phyloP scores from a whole-genome alignment of 768 basidiomycete species.

The Grammothele lineata region DNA sequence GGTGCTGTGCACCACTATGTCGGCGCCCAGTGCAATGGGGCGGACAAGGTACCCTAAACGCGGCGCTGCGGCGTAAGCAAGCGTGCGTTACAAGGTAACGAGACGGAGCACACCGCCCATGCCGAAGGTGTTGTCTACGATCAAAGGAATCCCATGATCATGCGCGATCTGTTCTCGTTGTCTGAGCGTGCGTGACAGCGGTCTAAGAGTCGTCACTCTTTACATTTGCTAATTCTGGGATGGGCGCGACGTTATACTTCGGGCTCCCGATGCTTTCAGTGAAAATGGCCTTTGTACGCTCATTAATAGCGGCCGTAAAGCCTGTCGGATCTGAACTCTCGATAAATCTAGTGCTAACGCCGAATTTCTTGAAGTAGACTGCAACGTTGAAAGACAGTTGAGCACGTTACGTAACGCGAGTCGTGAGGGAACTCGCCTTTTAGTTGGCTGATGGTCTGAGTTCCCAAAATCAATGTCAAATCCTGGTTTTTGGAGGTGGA shows the following conservation, averaged over 20 bases:
- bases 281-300: conserved; percentile 72
- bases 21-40: conserved; percentile 72
- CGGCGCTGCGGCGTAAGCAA: not conserved
- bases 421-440: conserved; percentile 43
- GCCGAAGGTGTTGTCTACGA: conserved; percentile 81
- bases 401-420: not conserved
- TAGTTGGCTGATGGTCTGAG: conserved; percentile 66
- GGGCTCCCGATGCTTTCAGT: conserved; percentile 80
- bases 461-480: too few relatives aligned
- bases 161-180: conserved; percentile 55
- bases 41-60: conserved; percentile 49
- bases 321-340: conserved; percentile 48
- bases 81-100: not conserved
- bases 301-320: conserved; percentile 67
- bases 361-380: conserved; percentile 69
- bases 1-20: conserved; percentile 74
- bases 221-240: conserved; percentile 69
- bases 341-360: conserved; percentile 67
- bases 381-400: not conserved
- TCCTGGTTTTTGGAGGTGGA: not conserved
- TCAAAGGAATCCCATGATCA: conserved; percentile 64
- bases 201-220: too few relatives aligned
- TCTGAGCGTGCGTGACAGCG: not conserved
- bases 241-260: conserved; percentile 58
- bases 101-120: conserved; percentile 47